phyloP scores from a whole-genome alignment of 257 asterid species.

The Primulina tabacum region DNA sequence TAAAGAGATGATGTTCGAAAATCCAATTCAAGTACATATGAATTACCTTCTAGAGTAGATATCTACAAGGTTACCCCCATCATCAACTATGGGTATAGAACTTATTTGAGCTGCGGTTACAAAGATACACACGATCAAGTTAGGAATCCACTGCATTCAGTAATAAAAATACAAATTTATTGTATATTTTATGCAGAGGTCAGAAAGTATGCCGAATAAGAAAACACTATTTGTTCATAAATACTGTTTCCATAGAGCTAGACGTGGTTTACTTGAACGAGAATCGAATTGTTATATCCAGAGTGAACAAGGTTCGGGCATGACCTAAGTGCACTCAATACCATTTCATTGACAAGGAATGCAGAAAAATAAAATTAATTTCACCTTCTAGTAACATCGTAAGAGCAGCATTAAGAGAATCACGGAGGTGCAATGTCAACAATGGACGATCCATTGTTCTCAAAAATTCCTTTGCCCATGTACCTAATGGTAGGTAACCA shows the following conservation, averaged over 20 bases:
- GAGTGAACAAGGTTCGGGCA: background rate
- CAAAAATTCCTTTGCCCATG: slow-evolving; percentile 51
- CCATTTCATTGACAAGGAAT: background rate
- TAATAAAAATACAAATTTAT: background rate
- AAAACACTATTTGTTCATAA: background rate
- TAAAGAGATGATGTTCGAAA: slow-evolving; percentile 12
- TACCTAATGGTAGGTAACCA: slow-evolving; percentile 54
- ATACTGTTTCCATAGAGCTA: too few relatives aligned
- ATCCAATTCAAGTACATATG: slow-evolving; percentile 2
- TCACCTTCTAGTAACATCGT: slow-evolving; percentile 59
- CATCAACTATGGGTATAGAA: slow-evolving; percentile 60
- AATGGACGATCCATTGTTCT: slow-evolving; percentile 33
- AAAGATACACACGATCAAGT: slow-evolving; percentile 21
- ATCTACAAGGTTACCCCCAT: slow-evolving; percentile 41
- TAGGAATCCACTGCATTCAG: background rate
- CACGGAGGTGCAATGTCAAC: slow-evolving; percentile 39
- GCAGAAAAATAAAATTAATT: background rate
- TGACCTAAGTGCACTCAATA: slow-evolving; percentile 11
- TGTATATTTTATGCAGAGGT: background rate
- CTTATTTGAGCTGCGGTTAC: slow-evolving; percentile 55
- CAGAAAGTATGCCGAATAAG: background rate
- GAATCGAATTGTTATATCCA: background rate
- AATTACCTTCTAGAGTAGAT: slow-evolving; percentile 61
- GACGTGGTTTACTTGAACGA: background rate
- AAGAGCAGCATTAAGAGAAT: slow-evolving; percentile 50